These are phyloP conservation scores for Capronia coronata DNA, from an alignment of 2,329 filamentous ascomycete species.

Conservation along the genomic window DNA sequence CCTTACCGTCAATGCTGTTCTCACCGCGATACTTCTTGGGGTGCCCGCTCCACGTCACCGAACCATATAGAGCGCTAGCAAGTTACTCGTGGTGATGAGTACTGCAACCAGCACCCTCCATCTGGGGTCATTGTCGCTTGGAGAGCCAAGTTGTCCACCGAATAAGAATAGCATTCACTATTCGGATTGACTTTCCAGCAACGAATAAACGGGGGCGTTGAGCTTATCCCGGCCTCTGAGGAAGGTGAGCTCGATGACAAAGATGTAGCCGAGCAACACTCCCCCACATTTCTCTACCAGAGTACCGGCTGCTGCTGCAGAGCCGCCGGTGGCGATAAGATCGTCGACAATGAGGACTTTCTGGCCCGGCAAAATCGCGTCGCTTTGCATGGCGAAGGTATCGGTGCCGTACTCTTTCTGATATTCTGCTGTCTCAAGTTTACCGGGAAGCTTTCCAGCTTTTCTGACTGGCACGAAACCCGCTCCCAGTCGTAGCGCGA, in stretches of 20 bases:
- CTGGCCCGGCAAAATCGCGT: conserved; percentile 75
- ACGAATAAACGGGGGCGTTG: conserved; percentile 71
- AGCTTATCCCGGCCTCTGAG: conserved; percentile 89
- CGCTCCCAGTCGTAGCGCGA: conserved; percentile 75
- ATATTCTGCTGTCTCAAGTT: conserved; percentile 76
- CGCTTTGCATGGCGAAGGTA: conserved; percentile 90
- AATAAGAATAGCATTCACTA: not conserved
- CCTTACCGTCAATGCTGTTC: no score
- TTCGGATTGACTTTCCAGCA: conserved; percentile 58
- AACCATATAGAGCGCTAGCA: no score
- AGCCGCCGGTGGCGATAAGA: conserved; percentile 96
- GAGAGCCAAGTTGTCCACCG: not conserved
- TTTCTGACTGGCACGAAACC: conserved; percentile 92
- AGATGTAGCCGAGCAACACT: conserved; percentile 79
- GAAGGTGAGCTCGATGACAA: conserved; percentile 92
- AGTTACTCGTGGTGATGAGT: not conserved
- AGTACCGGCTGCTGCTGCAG: conserved; percentile 76
- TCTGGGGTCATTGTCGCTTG: not conserved
- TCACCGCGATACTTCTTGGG: no score
- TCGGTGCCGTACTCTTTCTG: conserved; percentile 96
- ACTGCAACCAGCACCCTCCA: not conserved
- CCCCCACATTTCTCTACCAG: conserved; percentile 83
- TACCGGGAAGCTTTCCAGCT: conserved; percentile 88
- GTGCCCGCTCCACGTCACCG: no score
- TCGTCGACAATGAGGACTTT: conserved; percentile 93